Evolutionary conservation across 192 early-diverging fungal genomes (phyloP), one percentile per base, ranked within the genome.

Genomic region (Backusella australiensis): DNA sequence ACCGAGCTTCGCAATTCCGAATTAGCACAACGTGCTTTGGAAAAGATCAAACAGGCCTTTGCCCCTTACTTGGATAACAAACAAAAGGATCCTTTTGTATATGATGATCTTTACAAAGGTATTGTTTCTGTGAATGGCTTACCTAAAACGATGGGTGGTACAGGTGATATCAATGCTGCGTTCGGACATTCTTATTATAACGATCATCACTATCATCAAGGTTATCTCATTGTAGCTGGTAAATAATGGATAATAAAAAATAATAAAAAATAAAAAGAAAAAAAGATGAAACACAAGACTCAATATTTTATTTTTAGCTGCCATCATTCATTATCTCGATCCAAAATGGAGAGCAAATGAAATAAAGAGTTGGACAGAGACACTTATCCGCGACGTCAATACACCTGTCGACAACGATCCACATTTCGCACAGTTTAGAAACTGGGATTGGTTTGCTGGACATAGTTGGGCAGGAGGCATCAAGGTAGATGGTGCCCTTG

Each of bases 391-490:
- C 7, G 81, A 82, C 84, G 89, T 87, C 44, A 89, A 88, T 46
- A 87, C 83, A 26, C 86, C 89, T 6, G 71, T 59, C 46, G 78
- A 77, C 34, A 59, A 78, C 19, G 88, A 89, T 59, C 19, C 69
- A n/a, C 79, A 83, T 41, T 91, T 87, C 74, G 82, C 90, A 38
- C 84, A 69, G 36, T 85, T 86, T 72, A 83, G 90, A 1, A 79
- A 82, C 68, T 87, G 85, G 80, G 90, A 91, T 71, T 83, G 87
- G 42, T 91, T 86, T 53, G 89, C 88, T 67, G 88, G 88, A 34
- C 90, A 91, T 74, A 88, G 85, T 66, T 91, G 90, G 90, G 90
- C 90, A 6, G 84, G 89, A 4, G 90, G 90, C 35, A 80, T 83
- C 6, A 77, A 77, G 15, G 69, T 75, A 9, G 72, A 78, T 72